Evolutionary conservation across 805 yeast species (phyloP).

Genomic region (Spathaspora gorwiae): DNA sequence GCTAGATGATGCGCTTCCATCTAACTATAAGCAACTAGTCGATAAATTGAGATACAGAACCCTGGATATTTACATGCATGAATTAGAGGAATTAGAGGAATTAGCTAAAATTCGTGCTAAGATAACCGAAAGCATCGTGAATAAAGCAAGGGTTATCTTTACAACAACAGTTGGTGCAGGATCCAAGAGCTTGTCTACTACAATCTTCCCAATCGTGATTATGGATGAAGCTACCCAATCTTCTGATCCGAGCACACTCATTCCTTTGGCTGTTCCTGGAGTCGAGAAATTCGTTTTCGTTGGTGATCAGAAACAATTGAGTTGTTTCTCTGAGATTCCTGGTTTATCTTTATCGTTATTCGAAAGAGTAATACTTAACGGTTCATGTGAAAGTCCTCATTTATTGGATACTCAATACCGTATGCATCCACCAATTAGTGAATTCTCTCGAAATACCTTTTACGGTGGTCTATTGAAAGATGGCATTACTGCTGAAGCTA

Average conservation of each 20-base stretch:
- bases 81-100: too few species aligned
- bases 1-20: conserved; percentile 47
- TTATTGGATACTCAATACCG: conserved; percentile 69
- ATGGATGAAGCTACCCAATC: conserved; percentile 81
- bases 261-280: conserved; percentile 68
- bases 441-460: conserved; percentile 51
- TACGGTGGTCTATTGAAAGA: conserved; percentile 47
- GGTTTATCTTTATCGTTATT: conserved; percentile 62
- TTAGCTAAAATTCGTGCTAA: too few species aligned
- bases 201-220: conserved; percentile 59
- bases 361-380: conserved; percentile 61
- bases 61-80: conserved; percentile 12
- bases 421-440: conserved; percentile 63
- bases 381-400: conserved; percentile 54
- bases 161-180: conserved; percentile 74
- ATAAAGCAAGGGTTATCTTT: conserved; percentile 65
- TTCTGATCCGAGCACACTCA: conserved; percentile 66
- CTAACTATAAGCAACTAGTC: conserved; percentile 37
- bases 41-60: conserved; percentile 35
- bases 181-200: conserved; percentile 52
- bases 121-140: conserved; percentile 47
- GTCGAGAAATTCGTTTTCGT: conserved; percentile 65
- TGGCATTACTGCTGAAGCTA: conserved; percentile 55
- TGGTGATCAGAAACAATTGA: conserved; percentile 73
- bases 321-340: conserved; percentile 67